Base-by-base conservation (phyloP, 371 early-diverging fungal genomes). In the Apophysomyces elegans region DNA sequence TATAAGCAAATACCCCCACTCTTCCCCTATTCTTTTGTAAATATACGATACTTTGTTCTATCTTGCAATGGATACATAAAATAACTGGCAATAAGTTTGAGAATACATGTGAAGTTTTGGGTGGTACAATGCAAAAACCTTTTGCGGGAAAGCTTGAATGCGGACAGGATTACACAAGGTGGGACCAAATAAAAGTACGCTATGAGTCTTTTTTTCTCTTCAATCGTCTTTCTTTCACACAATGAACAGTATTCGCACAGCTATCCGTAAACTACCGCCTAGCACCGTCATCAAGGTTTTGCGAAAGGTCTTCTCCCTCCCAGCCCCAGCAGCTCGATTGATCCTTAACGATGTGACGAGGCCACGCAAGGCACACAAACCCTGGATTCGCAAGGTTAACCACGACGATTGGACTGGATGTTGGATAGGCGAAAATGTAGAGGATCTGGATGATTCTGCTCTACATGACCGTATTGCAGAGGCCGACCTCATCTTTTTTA, bases 341-440 rank as follows among this genome's bases (percentile, higher is more conserved):
- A 70, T 81, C 47, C 56, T 81, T 14, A 68, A 78, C 56, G 78
- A 78, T 65, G 59, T 81, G 5, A 74, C 75, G 18, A 72, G 73
- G 18, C 79, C 81, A n/a, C 66, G 73, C 37, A 63, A 69, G 14
- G 56, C 59, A 14, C 81, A 81, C 66, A 76, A 75, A 41, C 68
- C 72, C n/a, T 81, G 75, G 77, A 81, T 81, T 32, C 73, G 70
- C 58, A 75, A 78, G 56, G 76, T 78, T 0, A 47, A 69, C 4
- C 71, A 74, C 37, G 61, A 66, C 3, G 76, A 69, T 45, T 78
- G 81, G 77, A 71, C 71, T 37, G 79, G 79, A 12, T 81, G 77
- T 56, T 81, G 81, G 81, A 73, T 78, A 37, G 81, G 79, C 11
- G 76, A 78, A 56, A 61, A 78, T 14, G 63, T 81, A 13, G 11